phyloP scores from a whole-genome alignment of 768 basidiomycete genomes.

The Tylopilus felleus region DNA sequence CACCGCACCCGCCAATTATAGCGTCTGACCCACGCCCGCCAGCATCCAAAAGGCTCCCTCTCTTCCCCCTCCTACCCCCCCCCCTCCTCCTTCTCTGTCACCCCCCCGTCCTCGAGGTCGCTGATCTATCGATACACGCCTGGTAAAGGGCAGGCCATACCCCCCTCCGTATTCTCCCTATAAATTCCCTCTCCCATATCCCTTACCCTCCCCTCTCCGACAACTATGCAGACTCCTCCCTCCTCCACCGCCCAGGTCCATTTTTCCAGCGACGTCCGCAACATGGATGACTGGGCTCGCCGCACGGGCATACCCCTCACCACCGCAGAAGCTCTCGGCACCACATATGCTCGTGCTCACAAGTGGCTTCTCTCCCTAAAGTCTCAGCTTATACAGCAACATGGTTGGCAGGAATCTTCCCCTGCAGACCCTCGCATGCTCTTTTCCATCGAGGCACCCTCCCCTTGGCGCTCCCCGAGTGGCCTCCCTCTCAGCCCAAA shows the following conservation, averaged over 20 bases:
- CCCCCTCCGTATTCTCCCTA: conserved; percentile 14
- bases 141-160: conserved; percentile 33
- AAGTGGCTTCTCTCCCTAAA: conserved; percentile 69
- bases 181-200: conserved; percentile 20
- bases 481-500: conserved; percentile 76
- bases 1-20: conserved; percentile 52
- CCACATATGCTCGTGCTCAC: conserved; percentile 77
- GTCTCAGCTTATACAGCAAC: conserved; percentile 57
- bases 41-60: conserved; percentile 10
- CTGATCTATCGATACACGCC: conserved; percentile 13
- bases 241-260: conserved; percentile 57
- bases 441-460: conserved; percentile 73
- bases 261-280: conserved; percentile 75
- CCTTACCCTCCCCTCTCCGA: background rate
- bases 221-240: conserved; percentile 32
- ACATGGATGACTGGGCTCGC: conserved; percentile 81
- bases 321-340: conserved; percentile 77
- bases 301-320: conserved; percentile 79
- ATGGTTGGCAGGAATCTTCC: conserved; percentile 65
- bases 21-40: conserved; percentile 42
- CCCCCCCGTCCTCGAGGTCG: conserved; percentile 1
- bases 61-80: conserved; percentile 28
- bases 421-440: conserved; percentile 68
- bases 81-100: conserved; percentile 19
- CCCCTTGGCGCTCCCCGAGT: conserved; percentile 72